phyloP scores from a whole-genome alignment of 352 stramenopile species.

The Phytophthora nicotianae region DNA sequence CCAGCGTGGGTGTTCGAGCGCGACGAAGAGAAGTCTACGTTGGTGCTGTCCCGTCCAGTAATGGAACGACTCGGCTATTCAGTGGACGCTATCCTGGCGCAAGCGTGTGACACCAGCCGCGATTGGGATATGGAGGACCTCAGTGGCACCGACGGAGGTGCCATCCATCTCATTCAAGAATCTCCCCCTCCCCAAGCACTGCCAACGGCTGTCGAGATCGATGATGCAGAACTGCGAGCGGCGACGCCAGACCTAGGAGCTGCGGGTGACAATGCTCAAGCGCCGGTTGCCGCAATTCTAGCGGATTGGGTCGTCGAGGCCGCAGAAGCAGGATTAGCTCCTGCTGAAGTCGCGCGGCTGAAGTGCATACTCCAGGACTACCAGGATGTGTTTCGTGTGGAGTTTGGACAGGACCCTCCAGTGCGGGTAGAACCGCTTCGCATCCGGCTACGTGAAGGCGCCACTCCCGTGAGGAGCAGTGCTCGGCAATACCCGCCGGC shows the following conservation, averaged over 20 bases:
- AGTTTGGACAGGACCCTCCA: constrained; percentile 2
- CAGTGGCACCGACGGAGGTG: too few relatives aligned
- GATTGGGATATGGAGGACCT: background rate
- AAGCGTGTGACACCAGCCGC: background rate
- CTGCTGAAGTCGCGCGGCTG: background rate
- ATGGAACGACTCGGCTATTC: background rate
- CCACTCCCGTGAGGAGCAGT: background rate
- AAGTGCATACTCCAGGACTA: background rate
- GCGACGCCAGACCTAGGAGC: background rate
- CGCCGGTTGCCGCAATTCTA: background rate
- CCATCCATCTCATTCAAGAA: too few relatives aligned
- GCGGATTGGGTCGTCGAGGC: background rate
- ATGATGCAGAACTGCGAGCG: background rate
- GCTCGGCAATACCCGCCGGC: constrained; percentile 1
- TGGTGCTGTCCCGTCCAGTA: background rate
- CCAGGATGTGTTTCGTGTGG: constrained; percentile 7
- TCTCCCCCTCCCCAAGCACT: too few relatives aligned
- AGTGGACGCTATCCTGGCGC: background rate
- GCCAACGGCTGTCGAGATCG: too few relatives aligned
- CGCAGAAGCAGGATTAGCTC: background rate
- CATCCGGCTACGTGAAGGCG: background rate
- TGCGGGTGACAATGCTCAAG: background rate
- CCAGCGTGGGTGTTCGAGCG: background rate
- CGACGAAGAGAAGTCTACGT: background rate
- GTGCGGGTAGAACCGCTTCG: background rate